Evolutionary conservation across 2,329 filamentous ascomycete species (phyloP), one percentile per base, ranked within the genome.

Genomic region (Huntiella moniliformis): DNA sequence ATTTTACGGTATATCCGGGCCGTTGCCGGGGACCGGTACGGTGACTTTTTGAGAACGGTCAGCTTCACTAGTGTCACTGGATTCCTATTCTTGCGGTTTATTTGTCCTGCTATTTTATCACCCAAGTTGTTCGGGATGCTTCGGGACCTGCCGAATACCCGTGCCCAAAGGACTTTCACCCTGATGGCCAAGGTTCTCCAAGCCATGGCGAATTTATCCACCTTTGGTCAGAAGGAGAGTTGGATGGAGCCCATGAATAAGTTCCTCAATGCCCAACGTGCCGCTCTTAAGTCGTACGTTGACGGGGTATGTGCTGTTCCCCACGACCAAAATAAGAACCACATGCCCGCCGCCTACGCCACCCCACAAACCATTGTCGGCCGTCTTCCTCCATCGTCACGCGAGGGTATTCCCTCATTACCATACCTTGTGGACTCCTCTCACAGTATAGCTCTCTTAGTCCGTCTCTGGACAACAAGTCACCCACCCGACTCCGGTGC

Each of bases 191-290:
- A 96, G 61, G 84, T 82, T 1, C 66, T 96, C 6, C 87, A 95
- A 61, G 87, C 85, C 12, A 69, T 96, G 49, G 85, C 86, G 13
- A 95, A 95, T 58, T 71, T 95, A 62, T 83, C 84, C 2, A 85
- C 77, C 0, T 95, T 95, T 57, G 88, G 88, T 36, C 87, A 82
- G 57, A 93, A 94, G 58, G 88, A 96, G 60, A 77, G 81, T n/a
- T 96, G 86, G 85, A 95, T 96, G 87, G 87, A 94, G 62, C 86
- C 86, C 0, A 96, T 96, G 88, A 96, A 95, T 57, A 74, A 73
- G 38, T 95, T 95, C 55, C 65, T 96, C 34, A 71, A 69, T 6
- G 68, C 74, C 1, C 79, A 93, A 56, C 75, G 86, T 15, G 71
- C 79, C 54, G 74, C 82, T 35, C 85, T 95, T 61, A 92, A 87